Conservation (phyloP, 306 rosid species). For the Cyclanthera cordifolia region DNA sequence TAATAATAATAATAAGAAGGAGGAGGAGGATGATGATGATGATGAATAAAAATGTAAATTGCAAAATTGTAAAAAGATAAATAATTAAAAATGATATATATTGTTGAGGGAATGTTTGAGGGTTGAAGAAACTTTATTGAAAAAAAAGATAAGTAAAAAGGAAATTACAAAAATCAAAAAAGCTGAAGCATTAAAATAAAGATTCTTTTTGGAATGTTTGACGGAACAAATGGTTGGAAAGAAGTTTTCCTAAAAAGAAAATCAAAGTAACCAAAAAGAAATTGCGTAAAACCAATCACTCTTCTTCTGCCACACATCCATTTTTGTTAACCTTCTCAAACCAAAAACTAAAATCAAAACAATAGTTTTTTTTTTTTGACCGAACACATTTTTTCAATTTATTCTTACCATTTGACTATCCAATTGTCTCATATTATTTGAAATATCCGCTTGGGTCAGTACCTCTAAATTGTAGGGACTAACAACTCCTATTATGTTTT, state of each 20-base stretch:
- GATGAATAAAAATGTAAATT: background rate
- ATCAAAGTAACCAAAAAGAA: background rate
- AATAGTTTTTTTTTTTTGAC: background rate
- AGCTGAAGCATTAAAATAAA: background rate
- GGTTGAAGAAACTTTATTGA: background rate
- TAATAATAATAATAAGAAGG: no score
- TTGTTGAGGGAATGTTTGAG: background rate
- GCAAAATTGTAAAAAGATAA: background rate
- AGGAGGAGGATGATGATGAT: background rate
- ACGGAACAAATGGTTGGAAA: background rate
- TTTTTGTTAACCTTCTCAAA: background rate
- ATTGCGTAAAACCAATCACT: no score
- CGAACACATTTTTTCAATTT: no score
- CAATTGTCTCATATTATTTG: no score
- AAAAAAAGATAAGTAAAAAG: background rate
- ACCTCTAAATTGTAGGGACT: no score
- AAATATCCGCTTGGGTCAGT: no score
- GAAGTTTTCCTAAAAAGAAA: background rate
- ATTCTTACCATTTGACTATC: no score
- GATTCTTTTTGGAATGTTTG: background rate
- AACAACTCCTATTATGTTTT: no score
- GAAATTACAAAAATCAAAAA: background rate
- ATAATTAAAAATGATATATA: no score
- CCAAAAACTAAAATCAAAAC: background rate
- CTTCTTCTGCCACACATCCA: background rate